Evolutionary conservation across 106 monocot genomes (phyloP).

Genomic region (Acorus gramineus): DNA sequence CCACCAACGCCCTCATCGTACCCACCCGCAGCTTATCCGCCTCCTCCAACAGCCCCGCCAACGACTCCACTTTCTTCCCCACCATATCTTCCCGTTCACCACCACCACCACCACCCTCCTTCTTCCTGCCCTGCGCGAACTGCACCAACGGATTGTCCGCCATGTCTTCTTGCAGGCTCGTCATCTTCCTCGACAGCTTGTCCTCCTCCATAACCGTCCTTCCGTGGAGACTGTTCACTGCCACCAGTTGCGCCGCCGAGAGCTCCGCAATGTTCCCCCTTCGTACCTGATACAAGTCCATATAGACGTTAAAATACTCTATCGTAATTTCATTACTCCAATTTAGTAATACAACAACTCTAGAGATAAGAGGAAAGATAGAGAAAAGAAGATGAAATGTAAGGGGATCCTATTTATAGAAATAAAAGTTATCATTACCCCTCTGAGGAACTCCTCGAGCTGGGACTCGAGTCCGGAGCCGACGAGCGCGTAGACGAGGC

Average conservation of each 20-base stretch:
- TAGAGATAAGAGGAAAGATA: too few relatives aligned
- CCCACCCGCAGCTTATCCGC: constrained; percentile 41
- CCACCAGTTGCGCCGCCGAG: constrained; percentile 13
- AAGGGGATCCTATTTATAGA: too few relatives aligned
- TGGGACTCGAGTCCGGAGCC: constrained; percentile 23
- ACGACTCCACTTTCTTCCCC: constrained; percentile 5
- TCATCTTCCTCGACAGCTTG: constrained; percentile 9
- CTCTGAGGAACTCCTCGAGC: constrained; percentile 17
- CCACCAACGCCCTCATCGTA: constrained; percentile 25
- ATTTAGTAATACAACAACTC: too few relatives aligned
- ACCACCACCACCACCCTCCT: neutral
- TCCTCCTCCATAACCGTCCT: constrained; percentile 27
- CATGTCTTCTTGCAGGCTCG: constrained; percentile 33
- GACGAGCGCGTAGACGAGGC: constrained; percentile 35
- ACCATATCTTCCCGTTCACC: constrained; percentile 12
- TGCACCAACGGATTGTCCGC: constrained; percentile 34
- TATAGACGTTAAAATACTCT: too few relatives aligned
- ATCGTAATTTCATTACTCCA: too few relatives aligned
- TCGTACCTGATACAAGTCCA: too few relatives aligned
- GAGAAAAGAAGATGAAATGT: too few relatives aligned
- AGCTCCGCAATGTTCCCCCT: constrained; percentile 1
- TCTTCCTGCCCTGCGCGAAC: constrained; percentile 1
- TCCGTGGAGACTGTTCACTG: constrained; percentile 26
- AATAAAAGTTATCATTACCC: neutral
- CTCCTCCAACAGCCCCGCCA: constrained; percentile 22